Percentiles rank a stretch among this genome's conserved stretches.
phyloP scores from a whole-genome alignment of 495 filamentous ascomycete genomes.

The Neurospora sp. region DNA sequence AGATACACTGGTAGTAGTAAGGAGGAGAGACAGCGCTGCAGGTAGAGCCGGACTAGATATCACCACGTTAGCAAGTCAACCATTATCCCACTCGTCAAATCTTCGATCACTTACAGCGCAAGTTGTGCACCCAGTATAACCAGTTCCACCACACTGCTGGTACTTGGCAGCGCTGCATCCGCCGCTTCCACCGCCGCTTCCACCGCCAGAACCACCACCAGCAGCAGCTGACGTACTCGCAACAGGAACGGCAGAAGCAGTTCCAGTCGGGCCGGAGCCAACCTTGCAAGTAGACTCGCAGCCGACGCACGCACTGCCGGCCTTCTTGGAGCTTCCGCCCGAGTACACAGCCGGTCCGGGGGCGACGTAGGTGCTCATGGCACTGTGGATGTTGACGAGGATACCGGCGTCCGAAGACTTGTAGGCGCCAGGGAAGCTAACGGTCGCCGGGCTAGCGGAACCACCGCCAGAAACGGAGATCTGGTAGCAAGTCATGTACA shows the following conservation, averaged over 20 bases:
- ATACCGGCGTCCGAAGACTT: constrained; percentile 38
- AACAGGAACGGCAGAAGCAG: constrained; percentile 3
- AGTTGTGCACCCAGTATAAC: constrained; percentile 32
- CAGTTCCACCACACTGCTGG: constrained; percentile 37
- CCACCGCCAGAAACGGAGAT: constrained; percentile 23
- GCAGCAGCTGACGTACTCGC: constrained; percentile 8
- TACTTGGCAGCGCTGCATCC: constrained; percentile 28
- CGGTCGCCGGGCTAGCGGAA: constrained; percentile 25
- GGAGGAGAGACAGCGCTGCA: constrained; percentile 17
- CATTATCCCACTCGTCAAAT: not conserved
- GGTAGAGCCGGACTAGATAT: constrained; percentile 11
- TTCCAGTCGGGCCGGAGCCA: constrained; percentile 20
- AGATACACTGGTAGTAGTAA: constrained; percentile 32
- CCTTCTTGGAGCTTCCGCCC: constrained; percentile 26
- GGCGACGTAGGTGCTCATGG: constrained; percentile 24
- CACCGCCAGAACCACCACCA: constrained; percentile 14
- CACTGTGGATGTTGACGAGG: constrained; percentile 37
- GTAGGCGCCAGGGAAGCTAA: constrained; percentile 40
- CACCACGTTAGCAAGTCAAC: not conserved
- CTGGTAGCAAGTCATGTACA: constrained; percentile 45
- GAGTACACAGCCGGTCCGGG: constrained; percentile 33
- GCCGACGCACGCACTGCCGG: constrained; percentile 25
- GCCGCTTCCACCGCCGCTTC: constrained; percentile 7
- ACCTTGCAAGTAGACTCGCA: constrained; percentile 32
- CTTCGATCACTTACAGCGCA: constrained; percentile 24